Percentiles rank a stretch among this genome's conserved stretches.
Conservation (phyloP, 2,329 filamentous ascomycete genomes). For the Hypoxylon sp. region DNA sequence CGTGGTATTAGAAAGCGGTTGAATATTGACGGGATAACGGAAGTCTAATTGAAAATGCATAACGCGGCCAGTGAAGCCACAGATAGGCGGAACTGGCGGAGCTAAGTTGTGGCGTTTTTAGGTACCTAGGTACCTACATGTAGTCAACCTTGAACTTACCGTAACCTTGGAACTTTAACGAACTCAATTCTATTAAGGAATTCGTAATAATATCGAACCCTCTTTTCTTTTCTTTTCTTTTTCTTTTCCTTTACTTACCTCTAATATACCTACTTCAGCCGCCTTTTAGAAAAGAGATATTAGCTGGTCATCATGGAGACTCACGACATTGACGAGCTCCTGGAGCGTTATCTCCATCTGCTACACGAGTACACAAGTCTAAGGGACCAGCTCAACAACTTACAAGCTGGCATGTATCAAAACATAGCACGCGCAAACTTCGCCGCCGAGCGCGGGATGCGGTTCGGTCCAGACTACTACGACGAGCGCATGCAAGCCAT, state of each 20-base stretch:
- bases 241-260: too few relatives aligned
- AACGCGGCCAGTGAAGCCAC: constrained; percentile 9
- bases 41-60: background rate
- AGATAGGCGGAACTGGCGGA: background rate
- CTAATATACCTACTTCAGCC: background rate
- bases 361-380: constrained; percentile 77
- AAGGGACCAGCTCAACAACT: constrained; percentile 66
- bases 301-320: constrained; percentile 48
- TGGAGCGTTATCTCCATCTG: constrained; percentile 75
- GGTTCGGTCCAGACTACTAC: constrained; percentile 79
- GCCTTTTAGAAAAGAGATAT: background rate
- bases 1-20: constrained; percentile 15
- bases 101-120: constrained; percentile 27
- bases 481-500: constrained; percentile 80
- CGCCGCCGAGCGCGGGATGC: constrained; percentile 71
- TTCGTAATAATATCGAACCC: background rate
- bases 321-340: constrained; percentile 71
- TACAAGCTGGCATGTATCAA: constrained; percentile 71
- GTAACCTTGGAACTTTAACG: constrained; percentile 3
- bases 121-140: too few relatives aligned
- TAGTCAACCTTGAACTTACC: constrained; percentile 3
- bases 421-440: constrained; percentile 83
- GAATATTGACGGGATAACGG: background rate
- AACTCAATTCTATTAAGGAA: background rate
- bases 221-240: background rate